Base-by-base conservation (phyloP, 768 basidiomycete genomes). In the Suillus americanus region DNA sequence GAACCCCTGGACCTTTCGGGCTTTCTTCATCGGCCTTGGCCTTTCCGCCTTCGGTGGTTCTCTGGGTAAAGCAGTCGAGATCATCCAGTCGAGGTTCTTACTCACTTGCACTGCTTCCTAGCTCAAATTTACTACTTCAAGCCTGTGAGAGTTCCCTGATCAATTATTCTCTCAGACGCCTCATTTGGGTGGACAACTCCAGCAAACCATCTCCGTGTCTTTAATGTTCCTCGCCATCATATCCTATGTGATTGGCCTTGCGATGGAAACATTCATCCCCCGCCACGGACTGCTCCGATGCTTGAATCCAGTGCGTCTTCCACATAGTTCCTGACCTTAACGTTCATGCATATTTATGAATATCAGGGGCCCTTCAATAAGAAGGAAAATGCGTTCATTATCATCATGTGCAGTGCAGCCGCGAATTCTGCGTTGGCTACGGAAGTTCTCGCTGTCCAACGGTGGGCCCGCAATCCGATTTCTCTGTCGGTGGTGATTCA, bases 71-170 rank as follows among this genome's bases (percentile, higher is more conserved):
- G 10, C 20, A 33, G 30, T 54, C 12, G 5, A 54, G 72, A 68
- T 14, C 45, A 35, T 41, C 4, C 20, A 50, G 38, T 61, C 60
- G 53, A 62, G 25, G n/a, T 51, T 62, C 54, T 50, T 62, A 33
- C 68, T 66, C 25, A 60, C 62, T 33, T 30, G 35, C 0, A 4
- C 10, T 20, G 20, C 20, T 55, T 45, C 67, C 20, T 62, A 85
- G 84, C 84, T 40, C 80, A 87, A 67, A 86, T 87, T 33, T 86
- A 85, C 71, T 87, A 86, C 69, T 87, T 86, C 73, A 86, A 86
- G 72, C 84, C 85, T 4, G 85, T 83, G 68, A 63, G 75, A 33
- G 5, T 54, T 53, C n/a, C 30, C 20, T 33, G 2, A 33, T 54
- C 30, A 20, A 54, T n/a, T 2, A n/a, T 54, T 20, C 45, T 14